phyloP scores from a whole-genome alignment of 495 filamentous ascomycete species.

The Chaetomium tenue region DNA sequence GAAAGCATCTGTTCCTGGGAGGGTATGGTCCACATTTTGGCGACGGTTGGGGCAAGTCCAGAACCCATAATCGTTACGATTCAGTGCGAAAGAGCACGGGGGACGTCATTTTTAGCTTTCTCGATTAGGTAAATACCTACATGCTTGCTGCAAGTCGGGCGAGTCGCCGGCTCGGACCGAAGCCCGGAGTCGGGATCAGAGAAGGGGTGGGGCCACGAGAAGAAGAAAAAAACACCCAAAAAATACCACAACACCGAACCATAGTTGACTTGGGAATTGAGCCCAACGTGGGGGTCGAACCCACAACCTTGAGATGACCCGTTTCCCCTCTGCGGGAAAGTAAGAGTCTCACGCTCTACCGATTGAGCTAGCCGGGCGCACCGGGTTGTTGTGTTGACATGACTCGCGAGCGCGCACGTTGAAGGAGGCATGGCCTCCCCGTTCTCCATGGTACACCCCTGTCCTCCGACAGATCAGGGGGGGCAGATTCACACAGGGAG shows the following conservation, averaged over 20 bases:
- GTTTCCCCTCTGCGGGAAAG: conserved; percentile 21
- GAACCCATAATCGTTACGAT: too few species aligned
- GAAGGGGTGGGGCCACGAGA: not conserved
- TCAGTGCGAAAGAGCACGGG: too few species aligned
- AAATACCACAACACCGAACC: not conserved
- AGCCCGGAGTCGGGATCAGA: not conserved
- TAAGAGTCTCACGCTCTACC: conserved; percentile 84
- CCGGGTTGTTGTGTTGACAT: not conserved
- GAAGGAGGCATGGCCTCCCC: not conserved
- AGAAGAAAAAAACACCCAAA: too few species aligned
- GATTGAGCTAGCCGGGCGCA: conserved; percentile 67
- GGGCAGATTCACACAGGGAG: too few species aligned
- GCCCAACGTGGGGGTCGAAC: not conserved
- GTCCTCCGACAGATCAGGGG: too few species aligned
- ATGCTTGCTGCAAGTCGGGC: too few species aligned
- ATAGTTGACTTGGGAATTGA: not conserved
- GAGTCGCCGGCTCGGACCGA: too few species aligned
- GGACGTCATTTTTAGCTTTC: too few species aligned
- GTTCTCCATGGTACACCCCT: not conserved
- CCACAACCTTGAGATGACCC: not conserved
- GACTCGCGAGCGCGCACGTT: not conserved
- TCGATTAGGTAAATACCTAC: too few species aligned
- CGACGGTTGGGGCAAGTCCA: too few species aligned
- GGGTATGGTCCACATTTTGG: too few species aligned
- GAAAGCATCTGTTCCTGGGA: too few species aligned